Evolutionary conservation across 306 rosid genomes (phyloP).

Genomic region (Oxytropis ochrocephala): DNA sequence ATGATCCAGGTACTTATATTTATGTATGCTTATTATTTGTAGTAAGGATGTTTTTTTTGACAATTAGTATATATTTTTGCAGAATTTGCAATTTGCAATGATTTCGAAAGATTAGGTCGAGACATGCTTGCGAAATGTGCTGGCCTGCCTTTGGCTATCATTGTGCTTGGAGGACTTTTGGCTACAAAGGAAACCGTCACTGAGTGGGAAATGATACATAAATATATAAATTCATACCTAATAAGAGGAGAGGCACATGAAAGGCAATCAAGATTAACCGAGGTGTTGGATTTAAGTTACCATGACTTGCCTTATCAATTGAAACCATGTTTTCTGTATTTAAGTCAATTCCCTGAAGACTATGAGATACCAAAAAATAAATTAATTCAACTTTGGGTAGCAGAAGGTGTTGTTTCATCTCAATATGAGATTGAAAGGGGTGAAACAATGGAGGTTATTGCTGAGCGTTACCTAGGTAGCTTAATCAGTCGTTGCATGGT

Average conservation of each 20-base stretch:
- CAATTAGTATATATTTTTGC: neutral
- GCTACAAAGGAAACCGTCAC: slow-evolving; percentile 31
- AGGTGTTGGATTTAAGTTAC: slow-evolving; percentile 46
- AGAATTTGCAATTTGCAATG: slow-evolving; percentile 15
- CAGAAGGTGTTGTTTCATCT: slow-evolving; percentile 47
- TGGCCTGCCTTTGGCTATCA: slow-evolving; percentile 49
- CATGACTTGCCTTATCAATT: slow-evolving; percentile 34
- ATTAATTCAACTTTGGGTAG: slow-evolving; percentile 40
- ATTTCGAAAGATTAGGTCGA: slow-evolving; percentile 30
- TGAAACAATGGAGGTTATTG: slow-evolving; percentile 35
- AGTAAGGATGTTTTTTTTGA: neutral
- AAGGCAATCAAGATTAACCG: slow-evolving; percentile 18
- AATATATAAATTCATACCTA: slow-evolving; percentile 21
- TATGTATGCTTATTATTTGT: neutral
- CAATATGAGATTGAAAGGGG: slow-evolving; percentile 16
- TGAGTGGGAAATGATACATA: slow-evolving; percentile 37
- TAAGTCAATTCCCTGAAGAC: slow-evolving; percentile 54
- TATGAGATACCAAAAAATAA: slow-evolving; percentile 34
- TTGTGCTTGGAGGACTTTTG: slow-evolving; percentile 50
- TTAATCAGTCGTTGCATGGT: slow-evolving; percentile 45
- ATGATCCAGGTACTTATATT: slow-evolving; percentile 27
- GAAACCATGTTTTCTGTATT: slow-evolving; percentile 46
- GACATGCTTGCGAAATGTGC: slow-evolving; percentile 49
- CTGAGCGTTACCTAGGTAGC: slow-evolving; percentile 29
- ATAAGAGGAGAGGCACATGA: slow-evolving; percentile 30